Evolutionary conservation across 2,329 filamentous ascomycete genomes (phyloP).

Genomic region (Arthrinium phaeospermum): DNA sequence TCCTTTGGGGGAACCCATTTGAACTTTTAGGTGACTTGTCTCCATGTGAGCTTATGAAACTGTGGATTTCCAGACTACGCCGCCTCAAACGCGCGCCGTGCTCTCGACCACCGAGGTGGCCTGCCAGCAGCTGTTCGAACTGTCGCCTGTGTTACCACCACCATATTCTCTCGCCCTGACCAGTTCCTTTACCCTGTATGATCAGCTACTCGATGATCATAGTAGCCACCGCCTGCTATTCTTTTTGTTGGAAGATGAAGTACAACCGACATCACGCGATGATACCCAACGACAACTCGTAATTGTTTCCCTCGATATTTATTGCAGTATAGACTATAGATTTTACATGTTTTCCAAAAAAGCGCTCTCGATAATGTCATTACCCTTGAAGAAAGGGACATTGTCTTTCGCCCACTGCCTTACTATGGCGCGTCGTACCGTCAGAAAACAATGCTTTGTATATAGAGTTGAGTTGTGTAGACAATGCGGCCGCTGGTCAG

Average conservation of each 20-base stretch:
- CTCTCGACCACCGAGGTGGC: constrained; percentile 9
- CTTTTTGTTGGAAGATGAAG: constrained; percentile 18
- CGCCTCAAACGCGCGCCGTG: background rate
- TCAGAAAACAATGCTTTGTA: constrained; percentile 1
- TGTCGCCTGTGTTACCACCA: background rate
- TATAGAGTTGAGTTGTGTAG: background rate
- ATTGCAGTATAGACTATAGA: constrained; percentile 14
- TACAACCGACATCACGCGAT: constrained; percentile 16
- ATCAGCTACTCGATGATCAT: constrained; percentile 15
- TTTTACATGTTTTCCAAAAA: background rate
- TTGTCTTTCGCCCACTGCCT: background rate
- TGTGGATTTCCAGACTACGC: background rate
- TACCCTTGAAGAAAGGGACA: background rate
- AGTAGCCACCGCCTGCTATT: constrained; percentile 13
- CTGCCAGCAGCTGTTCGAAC: constrained; percentile 1
- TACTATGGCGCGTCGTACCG: background rate
- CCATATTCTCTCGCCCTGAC: constrained; percentile 12
- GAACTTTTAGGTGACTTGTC: background rate
- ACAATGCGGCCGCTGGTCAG: background rate
- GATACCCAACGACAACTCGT: constrained; percentile 14
- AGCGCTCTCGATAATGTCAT: background rate
- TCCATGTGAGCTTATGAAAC: background rate
- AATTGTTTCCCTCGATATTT: constrained; percentile 9
- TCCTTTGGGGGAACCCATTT: background rate
- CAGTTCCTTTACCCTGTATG: constrained; percentile 16